phyloP scores from a whole-genome alignment of 208 protist species.

The Paratrypanosoma confusum region DNA sequence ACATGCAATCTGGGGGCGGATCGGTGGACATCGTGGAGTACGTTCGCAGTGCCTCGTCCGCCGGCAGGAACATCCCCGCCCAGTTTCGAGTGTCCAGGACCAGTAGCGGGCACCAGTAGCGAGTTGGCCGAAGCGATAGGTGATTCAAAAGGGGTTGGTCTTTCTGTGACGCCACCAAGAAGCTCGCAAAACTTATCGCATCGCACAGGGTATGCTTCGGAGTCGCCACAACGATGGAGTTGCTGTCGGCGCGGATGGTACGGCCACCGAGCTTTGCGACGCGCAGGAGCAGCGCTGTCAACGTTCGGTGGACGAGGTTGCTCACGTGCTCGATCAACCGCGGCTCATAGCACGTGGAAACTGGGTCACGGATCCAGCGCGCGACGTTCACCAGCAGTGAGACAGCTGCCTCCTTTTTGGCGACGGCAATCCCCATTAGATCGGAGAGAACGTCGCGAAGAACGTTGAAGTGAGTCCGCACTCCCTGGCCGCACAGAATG shows the following conservation, averaged over 20 bases:
- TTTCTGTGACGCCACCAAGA: constrained; percentile 61
- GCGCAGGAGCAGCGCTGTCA: constrained; percentile 66
- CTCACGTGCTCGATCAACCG: constrained; percentile 67
- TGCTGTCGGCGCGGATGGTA: constrained; percentile 64
- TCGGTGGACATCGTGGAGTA: constrained; percentile 10
- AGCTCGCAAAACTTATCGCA: constrained; percentile 60
- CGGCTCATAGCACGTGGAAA: constrained; percentile 71
- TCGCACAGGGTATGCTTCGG: constrained; percentile 70
- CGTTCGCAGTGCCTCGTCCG: constrained; percentile 18
- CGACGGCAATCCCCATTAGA: constrained; percentile 56
- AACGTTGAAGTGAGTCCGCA: constrained; percentile 85
- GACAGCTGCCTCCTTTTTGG: constrained; percentile 41
- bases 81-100: constrained; percentile 61
- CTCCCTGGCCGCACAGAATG: constrained; percentile 62
- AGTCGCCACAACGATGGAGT: constrained; percentile 66
- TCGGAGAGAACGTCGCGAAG: constrained; percentile 79
- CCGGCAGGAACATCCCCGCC: constrained; percentile 41
- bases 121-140: constrained; percentile 56
- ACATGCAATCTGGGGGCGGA: constrained; percentile 12
- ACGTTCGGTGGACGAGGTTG: constrained; percentile 59
- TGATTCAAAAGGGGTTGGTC: constrained; percentile 86
- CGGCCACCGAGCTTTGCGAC: constrained; percentile 77
- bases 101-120: constrained; percentile 70
- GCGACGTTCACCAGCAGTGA: constrained; percentile 64
- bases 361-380: constrained; percentile 79